phyloP scores from a whole-genome alignment of 2,329 filamentous ascomycete genomes.

The Cladosporium oxysporum region DNA sequence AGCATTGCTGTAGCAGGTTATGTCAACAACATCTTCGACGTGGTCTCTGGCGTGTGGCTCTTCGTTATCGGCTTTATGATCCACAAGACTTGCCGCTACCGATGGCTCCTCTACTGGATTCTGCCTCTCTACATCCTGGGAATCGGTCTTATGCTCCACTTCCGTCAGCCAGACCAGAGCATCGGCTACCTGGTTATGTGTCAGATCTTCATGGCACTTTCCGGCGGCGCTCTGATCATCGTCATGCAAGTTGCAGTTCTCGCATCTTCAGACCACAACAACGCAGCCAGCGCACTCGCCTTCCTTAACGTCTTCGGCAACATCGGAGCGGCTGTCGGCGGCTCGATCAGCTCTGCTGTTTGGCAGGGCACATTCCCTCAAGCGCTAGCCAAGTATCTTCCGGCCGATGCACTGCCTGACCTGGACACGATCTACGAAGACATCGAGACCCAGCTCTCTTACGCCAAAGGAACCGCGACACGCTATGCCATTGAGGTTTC shows the following conservation, averaged over 20 bases:
- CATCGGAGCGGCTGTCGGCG: slow-evolving; percentile 57
- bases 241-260: slow-evolving; percentile 62
- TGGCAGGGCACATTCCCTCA: slow-evolving; percentile 31
- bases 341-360: slow-evolving; percentile 32
- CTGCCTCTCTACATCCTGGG: slow-evolving; percentile 40
- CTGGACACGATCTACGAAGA: slow-evolving; percentile 51
- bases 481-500: slow-evolving; percentile 45
- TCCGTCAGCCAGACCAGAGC: slow-evolving; percentile 40
- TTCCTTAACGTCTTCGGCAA: slow-evolving; percentile 26
- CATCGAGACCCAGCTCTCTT: slow-evolving; percentile 56
- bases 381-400: slow-evolving; percentile 25
- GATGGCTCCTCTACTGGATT: slow-evolving; percentile 40
- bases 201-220: slow-evolving; percentile 60
- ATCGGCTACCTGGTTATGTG: slow-evolving; percentile 57
- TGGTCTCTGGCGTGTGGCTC: slow-evolving; percentile 46
- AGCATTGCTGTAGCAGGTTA: slow-evolving; percentile 31
- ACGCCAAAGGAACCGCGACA: slow-evolving; percentile 52
- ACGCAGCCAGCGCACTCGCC: slow-evolving; percentile 29
- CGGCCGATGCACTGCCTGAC: slow-evolving; percentile 14
- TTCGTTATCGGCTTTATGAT: slow-evolving; percentile 52
- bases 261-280: slow-evolving; percentile 44
- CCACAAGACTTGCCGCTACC: slow-evolving; percentile 53
- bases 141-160: slow-evolving; percentile 40
- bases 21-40: slow-evolving; percentile 38
- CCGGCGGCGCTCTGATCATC: slow-evolving; percentile 59